These are phyloP conservation scores for Aspergillus cavernicola DNA, from an alignment of 495 filamentous ascomycete species.

Conservation along the genomic window DNA sequence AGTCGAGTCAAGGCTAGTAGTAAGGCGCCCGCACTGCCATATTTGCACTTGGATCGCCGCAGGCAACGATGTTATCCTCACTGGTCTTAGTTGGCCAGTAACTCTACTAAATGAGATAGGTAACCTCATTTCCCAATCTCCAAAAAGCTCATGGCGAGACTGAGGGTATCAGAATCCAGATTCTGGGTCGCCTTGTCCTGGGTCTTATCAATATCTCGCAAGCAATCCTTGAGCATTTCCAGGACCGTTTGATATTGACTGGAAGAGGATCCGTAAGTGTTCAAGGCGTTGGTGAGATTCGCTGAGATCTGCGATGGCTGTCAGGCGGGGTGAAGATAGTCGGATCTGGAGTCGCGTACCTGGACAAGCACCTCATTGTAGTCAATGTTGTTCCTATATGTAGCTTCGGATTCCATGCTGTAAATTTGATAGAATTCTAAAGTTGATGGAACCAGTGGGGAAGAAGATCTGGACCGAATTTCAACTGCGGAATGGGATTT, in stretches of 20 bases:
- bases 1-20: no score
- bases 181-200: slow-evolving; percentile 6
- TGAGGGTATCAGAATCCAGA: slow-evolving; percentile 34
- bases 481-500: background rate
- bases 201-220: slow-evolving; percentile 30
- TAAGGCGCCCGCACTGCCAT: background rate
- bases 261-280: slow-evolving; percentile 40
- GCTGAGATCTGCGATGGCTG: slow-evolving; percentile 31
- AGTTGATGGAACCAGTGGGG: background rate
- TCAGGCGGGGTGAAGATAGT: background rate
- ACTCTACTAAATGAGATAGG: background rate
- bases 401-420: background rate
- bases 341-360: slow-evolving; percentile 17
- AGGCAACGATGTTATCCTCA: background rate
- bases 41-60: background rate
- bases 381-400: slow-evolving; percentile 1
- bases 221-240: slow-evolving; percentile 34
- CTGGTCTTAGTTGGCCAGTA: background rate
- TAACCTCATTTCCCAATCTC: slow-evolving; percentile 26
- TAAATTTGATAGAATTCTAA: background rate
- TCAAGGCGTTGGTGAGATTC: slow-evolving; percentile 39
- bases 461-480: background rate
- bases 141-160: slow-evolving; percentile 39
- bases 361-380: slow-evolving; percentile 33
- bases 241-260: slow-evolving; percentile 36